These are phyloP conservation scores for Cercospora sojina DNA, from an alignment of 2,329 filamentous ascomycete species.

Conservation along the genomic window DNA sequence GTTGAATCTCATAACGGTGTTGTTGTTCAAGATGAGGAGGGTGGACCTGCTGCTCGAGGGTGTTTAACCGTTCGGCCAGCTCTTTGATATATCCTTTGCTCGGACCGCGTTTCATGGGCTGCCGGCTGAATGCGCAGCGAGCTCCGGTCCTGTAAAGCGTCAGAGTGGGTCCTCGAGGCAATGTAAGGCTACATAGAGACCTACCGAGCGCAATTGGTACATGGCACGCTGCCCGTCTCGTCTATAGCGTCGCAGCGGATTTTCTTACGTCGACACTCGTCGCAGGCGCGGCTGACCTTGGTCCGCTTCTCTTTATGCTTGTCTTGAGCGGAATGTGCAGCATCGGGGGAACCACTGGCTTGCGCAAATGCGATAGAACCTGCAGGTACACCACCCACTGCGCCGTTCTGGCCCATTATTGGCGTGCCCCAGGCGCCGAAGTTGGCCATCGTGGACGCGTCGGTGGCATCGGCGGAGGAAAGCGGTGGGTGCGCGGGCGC, in stretches of 20 bases:
- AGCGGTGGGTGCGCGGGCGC: neutral
- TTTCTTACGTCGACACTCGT: conserved; percentile 84
- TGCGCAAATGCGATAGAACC: conserved; percentile 28
- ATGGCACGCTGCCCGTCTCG: conserved; percentile 70
- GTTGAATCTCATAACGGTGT: conserved; percentile 36
- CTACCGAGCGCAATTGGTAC: conserved; percentile 64
- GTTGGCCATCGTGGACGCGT: conserved; percentile 18
- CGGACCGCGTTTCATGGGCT: conserved; percentile 75
- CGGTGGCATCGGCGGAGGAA: neutral
- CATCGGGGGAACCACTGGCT: conserved; percentile 24
- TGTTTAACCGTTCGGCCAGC: conserved; percentile 78
- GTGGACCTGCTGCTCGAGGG: conserved; percentile 72
- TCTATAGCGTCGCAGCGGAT: conserved; percentile 82
- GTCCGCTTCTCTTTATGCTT: conserved; percentile 61
- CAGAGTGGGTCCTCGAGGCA: neutral
- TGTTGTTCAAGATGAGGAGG: conserved; percentile 32
- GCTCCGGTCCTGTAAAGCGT: conserved; percentile 54
- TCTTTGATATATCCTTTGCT: conserved; percentile 96
- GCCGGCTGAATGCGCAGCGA: conserved; percentile 79
- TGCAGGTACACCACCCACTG: conserved; percentile 17
- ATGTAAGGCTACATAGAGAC: neutral
- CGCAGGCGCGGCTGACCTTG: conserved; percentile 84
- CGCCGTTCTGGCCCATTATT: conserved; percentile 12
- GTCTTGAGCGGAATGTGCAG: conserved; percentile 17
- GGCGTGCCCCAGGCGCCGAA: conserved; percentile 22